phyloP scores from a whole-genome alignment of 352 stramenopile genomes.

The Blastocystis sp. region DNA sequence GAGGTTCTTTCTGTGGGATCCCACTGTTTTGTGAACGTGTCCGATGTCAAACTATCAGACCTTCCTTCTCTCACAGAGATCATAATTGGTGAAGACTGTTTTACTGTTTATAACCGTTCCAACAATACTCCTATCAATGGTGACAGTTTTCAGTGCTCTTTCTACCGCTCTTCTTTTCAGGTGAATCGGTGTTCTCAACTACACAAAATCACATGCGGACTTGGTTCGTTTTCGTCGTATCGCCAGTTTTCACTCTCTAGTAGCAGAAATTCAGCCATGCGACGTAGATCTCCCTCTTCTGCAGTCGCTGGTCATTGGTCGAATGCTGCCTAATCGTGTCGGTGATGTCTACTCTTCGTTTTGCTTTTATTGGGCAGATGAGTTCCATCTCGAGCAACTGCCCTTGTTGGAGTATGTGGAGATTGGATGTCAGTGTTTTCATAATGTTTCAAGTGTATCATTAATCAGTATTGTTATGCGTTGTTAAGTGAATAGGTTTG shows the following conservation, averaged over 20 bases:
- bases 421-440: not conserved
- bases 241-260: not conserved
- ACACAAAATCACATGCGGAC: not conserved
- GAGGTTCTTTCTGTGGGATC: not conserved
- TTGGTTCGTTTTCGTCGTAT: slow-evolving; percentile 7
- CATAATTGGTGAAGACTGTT: not conserved
- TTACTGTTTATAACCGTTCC: not conserved
- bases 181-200: not conserved
- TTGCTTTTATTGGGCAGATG: not conserved
- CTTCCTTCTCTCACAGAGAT: not conserved
- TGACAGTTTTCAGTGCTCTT: not conserved
- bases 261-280: not conserved
- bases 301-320: not conserved
- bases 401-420: not conserved
- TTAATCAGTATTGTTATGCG: not conserved
- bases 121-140: not conserved
- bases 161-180: not conserved
- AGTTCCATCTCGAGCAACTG: not conserved
- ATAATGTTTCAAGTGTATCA: not conserved
- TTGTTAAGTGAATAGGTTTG: not conserved
- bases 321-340: not conserved
- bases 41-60: not conserved
- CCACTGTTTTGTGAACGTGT: not conserved
- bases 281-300: not conserved
- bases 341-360: not conserved